Evolutionary conservation across 2,329 filamentous ascomycete genomes (phyloP).

Genomic region (Colletotrichum abscissum): DNA sequence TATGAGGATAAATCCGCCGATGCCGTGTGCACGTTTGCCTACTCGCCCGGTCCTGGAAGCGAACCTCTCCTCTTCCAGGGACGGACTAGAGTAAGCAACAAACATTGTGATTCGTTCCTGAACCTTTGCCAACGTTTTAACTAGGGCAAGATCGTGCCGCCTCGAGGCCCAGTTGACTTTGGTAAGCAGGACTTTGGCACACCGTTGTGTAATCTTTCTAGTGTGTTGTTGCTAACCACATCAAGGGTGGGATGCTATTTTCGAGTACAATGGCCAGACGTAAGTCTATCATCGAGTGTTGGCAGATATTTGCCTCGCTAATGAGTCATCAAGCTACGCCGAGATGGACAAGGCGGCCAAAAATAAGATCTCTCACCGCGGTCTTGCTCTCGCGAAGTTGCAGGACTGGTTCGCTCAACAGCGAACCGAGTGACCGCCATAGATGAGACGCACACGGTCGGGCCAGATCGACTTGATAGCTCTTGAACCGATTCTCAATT

Average conservation of each 20-base stretch:
- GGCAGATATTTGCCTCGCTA: neutral
- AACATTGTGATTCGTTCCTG: neutral
- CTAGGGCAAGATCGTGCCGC: slow-evolving; percentile 82
- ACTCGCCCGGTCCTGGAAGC: slow-evolving; percentile 85
- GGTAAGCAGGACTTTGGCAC: slow-evolving; percentile 65
- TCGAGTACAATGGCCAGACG: slow-evolving; percentile 93
- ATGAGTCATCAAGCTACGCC: slow-evolving; percentile 69
- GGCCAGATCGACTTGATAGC: neutral
- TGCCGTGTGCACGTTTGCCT: slow-evolving; percentile 96
- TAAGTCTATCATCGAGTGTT: slow-evolving; percentile 47
- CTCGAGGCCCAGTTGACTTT: slow-evolving; percentile 83
- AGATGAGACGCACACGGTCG: neutral
- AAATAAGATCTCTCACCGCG: slow-evolving; percentile 94
- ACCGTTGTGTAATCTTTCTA: slow-evolving; percentile 15
- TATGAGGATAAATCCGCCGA: slow-evolving; percentile 93
- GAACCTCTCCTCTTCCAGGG: slow-evolving; percentile 93
- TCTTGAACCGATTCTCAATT: neutral
- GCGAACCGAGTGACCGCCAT: slow-evolving; percentile 7
- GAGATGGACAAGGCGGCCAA: slow-evolving; percentile 92
- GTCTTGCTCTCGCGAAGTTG: slow-evolving; percentile 87
- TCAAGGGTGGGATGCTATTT: slow-evolving; percentile 93
- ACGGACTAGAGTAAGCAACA: slow-evolving; percentile 74
- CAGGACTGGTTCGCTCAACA: slow-evolving; percentile 78
- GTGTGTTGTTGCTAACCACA: neutral
- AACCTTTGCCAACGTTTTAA: neutral